phyloP scores from a whole-genome alignment of 768 basidiomycete genomes.

The Pleurotus eryngii region DNA sequence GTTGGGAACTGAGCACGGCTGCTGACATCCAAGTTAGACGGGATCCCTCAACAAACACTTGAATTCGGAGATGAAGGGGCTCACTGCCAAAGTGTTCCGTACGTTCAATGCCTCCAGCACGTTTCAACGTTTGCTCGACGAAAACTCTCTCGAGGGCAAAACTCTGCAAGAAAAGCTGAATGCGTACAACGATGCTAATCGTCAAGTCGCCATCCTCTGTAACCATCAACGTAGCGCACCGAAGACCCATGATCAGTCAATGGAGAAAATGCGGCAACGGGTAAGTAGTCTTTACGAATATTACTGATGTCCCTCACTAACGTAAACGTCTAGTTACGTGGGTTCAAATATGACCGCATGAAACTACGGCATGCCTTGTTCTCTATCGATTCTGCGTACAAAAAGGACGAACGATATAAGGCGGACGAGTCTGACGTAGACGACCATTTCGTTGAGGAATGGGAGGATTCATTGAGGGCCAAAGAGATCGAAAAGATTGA shows the following conservation, averaged over 20 bases:
- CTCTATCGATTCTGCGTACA: conserved; percentile 69
- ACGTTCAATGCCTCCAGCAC: conserved; percentile 98
- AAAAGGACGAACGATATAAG: conserved; percentile 74
- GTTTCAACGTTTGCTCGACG: conserved; percentile 87
- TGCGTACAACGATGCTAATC: conserved; percentile 96
- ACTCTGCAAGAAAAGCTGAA: conserved; percentile 95
- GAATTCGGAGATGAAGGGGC: conserved; percentile 90
- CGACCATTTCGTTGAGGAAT: conserved; percentile 80
- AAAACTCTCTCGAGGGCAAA: conserved; percentile 53
- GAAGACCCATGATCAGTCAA: conserved; percentile 89
- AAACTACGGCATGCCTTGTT: conserved; percentile 90
- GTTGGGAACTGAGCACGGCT: conserved; percentile 4
- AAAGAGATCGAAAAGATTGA: conserved; percentile 87
- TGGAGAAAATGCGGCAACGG: conserved; percentile 93
- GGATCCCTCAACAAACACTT: conserved; percentile 87
- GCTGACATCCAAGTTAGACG: conserved; percentile 48
- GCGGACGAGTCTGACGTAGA: conserved; percentile 93
- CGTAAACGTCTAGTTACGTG: conserved; percentile 60
- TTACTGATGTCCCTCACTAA: background rate
- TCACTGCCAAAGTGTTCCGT: conserved; percentile 99
- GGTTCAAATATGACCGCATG: conserved; percentile 95
- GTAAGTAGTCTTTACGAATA: conserved; percentile 37
- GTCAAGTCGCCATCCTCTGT: conserved; percentile 95
- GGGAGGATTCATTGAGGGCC: conserved; percentile 74
- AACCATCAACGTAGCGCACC: conserved; percentile 97